Percentiles rank a stretch among this genome's conserved stretches.
phyloP scores from a whole-genome alignment of 1,284 basidiomycete genomes.

The Melampsora medusae region DNA sequence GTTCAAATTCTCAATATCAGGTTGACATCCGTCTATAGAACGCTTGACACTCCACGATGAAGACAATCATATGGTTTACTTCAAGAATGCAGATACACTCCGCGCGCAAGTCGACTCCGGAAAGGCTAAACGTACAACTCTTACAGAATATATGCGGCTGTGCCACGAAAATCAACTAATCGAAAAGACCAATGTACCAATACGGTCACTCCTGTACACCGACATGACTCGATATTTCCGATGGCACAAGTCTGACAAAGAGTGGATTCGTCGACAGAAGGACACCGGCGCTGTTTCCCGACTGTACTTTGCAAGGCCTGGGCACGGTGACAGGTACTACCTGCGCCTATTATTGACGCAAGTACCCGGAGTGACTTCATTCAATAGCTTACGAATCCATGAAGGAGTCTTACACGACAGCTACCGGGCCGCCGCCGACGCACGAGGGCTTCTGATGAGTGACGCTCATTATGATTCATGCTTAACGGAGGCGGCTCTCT shows the following conservation, averaged over 20 bases:
- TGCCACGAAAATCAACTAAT: too few relatives aligned
- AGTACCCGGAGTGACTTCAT: neutral
- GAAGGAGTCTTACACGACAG: neutral
- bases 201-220: too few relatives aligned
- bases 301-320: neutral
- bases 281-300: neutral
- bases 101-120: neutral
- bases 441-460: neutral
- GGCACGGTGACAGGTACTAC: conserved; percentile 7
- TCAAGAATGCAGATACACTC: neutral
- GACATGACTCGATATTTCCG: conserved; percentile 10
- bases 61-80: neutral
- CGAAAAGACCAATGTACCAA: too few relatives aligned
- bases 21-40: too few relatives aligned
- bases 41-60: neutral
- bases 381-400: neutral
- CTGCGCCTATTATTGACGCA: neutral
- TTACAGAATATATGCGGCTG: neutral
- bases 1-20: too few relatives aligned
- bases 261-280: too few relatives aligned
- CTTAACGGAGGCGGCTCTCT: neutral
- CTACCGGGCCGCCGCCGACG: neutral
- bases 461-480: neutral
- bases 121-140: neutral
- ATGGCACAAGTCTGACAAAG: too few relatives aligned